These are phyloP conservation scores for Blastocystis hominis DNA, from an alignment of 352 stramenopile genomes.

Conservation along the genomic window DNA sequence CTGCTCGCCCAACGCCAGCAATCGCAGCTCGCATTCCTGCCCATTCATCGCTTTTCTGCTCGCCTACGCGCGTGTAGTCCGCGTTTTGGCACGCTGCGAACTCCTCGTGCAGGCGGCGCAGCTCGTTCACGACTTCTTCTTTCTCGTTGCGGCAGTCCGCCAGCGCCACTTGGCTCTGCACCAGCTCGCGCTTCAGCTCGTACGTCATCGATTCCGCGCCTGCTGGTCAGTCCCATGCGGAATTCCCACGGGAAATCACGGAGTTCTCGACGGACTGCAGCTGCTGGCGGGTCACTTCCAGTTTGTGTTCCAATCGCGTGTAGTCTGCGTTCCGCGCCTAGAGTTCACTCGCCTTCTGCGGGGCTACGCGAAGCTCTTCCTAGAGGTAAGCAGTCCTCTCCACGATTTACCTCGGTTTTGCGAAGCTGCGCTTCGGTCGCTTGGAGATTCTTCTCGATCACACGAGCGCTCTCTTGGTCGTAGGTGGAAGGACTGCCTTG, in stretches of 20 bases:
- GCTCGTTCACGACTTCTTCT: conserved; percentile 24
- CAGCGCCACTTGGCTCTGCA: conserved; percentile 26
- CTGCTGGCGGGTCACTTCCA: background rate
- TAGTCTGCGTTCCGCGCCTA: conserved; percentile 6
- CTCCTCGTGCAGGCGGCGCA: background rate
- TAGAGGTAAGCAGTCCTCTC: background rate
- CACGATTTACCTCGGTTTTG: conserved; percentile 3
- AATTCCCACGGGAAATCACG: background rate
- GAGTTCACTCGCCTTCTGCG: background rate
- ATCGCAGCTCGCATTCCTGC: conserved; percentile 31
- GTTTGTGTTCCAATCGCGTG: background rate
- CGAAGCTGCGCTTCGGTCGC: conserved; percentile 25
- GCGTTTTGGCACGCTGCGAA: conserved; percentile 12
- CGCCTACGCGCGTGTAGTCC: background rate
- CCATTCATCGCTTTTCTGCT: background rate
- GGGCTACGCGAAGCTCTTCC: conserved; percentile 15
- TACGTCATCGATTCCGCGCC: background rate
- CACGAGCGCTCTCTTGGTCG: background rate
- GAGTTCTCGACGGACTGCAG: conserved; percentile 22
- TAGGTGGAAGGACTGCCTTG: background rate
- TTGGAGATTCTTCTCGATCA: conserved; percentile 32
- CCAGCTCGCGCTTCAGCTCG: conserved; percentile 1
- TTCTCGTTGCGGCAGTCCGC: conserved; percentile 33
- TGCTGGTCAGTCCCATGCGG: background rate
- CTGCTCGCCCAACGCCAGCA: conserved; percentile 9